Evolutionary conservation across 2,329 filamentous ascomycete genomes (phyloP).

Genomic region (Xylariomycetidae sp.): DNA sequence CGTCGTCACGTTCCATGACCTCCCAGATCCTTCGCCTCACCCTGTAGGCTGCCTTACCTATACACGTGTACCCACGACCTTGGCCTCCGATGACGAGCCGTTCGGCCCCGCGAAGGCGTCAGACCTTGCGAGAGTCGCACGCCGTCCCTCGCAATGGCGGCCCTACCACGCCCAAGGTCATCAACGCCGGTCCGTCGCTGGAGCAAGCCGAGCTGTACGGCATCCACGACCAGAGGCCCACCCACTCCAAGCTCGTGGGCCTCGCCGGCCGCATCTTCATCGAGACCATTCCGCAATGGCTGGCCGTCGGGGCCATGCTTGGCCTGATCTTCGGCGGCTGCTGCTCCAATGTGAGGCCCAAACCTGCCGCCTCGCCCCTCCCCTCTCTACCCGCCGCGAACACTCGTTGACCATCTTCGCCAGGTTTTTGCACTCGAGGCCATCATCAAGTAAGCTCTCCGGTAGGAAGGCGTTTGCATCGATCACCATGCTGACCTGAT

Average conservation of each 20-base stretch:
- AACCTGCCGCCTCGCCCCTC: slow-evolving; percentile 9
- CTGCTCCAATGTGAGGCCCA: slow-evolving; percentile 81
- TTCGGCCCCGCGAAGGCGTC: slow-evolving; percentile 37
- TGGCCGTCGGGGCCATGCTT: slow-evolving; percentile 63
- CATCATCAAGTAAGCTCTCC: slow-evolving; percentile 73
- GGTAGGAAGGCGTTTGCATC: too few relatives aligned
- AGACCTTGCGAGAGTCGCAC: slow-evolving; percentile 39
- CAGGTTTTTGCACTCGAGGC: slow-evolving; percentile 94
- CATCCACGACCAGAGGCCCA: slow-evolving; percentile 45
- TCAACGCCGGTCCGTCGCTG: slow-evolving; percentile 47
- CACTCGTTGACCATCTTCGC: slow-evolving; percentile 22
- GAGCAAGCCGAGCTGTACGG: slow-evolving; percentile 51
- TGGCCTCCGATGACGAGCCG: slow-evolving; percentile 32
- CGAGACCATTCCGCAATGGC: slow-evolving; percentile 55
- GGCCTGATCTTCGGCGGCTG: slow-evolving; percentile 91
- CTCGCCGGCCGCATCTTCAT: slow-evolving; percentile 48
- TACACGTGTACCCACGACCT: background rate
- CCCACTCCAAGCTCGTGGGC: slow-evolving; percentile 44
- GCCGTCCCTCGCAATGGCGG: slow-evolving; percentile 32
- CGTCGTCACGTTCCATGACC: too few relatives aligned
- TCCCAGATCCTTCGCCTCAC: too few relatives aligned
- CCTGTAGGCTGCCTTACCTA: too few relatives aligned
- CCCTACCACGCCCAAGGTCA: slow-evolving; percentile 40
- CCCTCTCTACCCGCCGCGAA: background rate
- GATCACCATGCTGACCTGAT: too few relatives aligned